Evolutionary conservation across 2,329 filamentous ascomycete species (phyloP), one percentile per base, ranked within the genome.

Genomic region (Fusarium sp.): DNA sequence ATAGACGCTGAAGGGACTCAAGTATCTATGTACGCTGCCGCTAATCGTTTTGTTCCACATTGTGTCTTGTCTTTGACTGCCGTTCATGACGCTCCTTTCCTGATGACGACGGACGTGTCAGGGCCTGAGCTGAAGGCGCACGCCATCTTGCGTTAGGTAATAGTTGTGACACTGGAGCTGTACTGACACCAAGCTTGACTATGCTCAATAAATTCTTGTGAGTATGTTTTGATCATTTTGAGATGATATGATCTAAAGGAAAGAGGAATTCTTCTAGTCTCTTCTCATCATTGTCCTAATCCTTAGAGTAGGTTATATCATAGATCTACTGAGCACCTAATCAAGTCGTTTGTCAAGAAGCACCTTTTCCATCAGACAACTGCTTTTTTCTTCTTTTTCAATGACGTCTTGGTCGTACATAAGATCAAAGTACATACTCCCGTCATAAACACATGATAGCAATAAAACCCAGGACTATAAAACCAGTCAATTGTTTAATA

Each of bases 1-100:
- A 87, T 87, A 88, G 85, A 87, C 79, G 81, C 81, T 81, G 81
- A 82, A 81, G 78, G 77, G 80, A 80, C 77, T 77, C 80, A 79
- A 82, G 81, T 82, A 83, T 84, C 81, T 85, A 83, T 82, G 79
- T 86, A 83, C 80, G 81, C 81, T 81, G 82, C 77, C 77, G 78
- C 78, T 78, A 77, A 81, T 80, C 75, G 76, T 73, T 78, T 79
- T 60, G 70, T 67, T 35, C 66, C 52, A 20, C 25, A 35, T 41
- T 18, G 14, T 23, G 6, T 10, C 20, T 18, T 34, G n/a, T 64
- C 16, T 48, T 13, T 4, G 13, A 6, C 20, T 37, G 43, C 20
- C 35, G 13, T 14, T 16, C 10, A n/a, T 20, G 48, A 30, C 30
- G 6, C 6, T 35, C n/a, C 14, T 10, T 9, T 18, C 23, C 25